Percentiles rank a stretch among this genome's conserved stretches.
These are phyloP conservation scores for Brassica balearica DNA, from an alignment of 441 rosid species.

Conservation along the genomic window DNA sequence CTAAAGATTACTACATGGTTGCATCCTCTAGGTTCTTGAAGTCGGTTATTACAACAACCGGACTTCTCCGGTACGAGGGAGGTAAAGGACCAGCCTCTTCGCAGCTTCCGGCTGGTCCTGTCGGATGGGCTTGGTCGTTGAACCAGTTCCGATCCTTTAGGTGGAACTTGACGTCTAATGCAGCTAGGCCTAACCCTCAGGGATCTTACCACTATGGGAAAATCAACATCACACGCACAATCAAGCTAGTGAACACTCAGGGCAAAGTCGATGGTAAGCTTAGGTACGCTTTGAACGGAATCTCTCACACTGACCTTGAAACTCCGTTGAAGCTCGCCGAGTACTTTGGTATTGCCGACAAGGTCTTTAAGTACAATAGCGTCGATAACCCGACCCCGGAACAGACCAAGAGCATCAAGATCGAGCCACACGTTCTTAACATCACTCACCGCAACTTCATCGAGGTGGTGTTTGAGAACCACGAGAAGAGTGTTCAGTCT, in stretches of 20 bases:
- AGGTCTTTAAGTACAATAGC: slow-evolving; percentile 64
- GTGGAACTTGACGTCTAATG: background rate
- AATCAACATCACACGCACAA: background rate
- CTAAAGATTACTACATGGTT: background rate
- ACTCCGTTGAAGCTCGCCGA: slow-evolving; percentile 80
- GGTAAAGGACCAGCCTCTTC: slow-evolving; percentile 59
- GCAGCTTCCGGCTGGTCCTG: background rate
- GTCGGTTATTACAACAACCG: slow-evolving; percentile 45
- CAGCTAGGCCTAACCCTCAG: background rate
- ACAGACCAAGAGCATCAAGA: slow-evolving; percentile 14
- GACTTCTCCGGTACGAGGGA: slow-evolving; percentile 60
- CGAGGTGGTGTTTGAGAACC: slow-evolving; percentile 5
- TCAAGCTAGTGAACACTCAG: slow-evolving; percentile 52
- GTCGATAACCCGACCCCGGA: slow-evolving; percentile 57
- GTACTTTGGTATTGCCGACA: slow-evolving; percentile 54
- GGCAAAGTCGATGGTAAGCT: slow-evolving; percentile 47
- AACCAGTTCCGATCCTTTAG: background rate
- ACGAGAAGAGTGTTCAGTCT: slow-evolving; percentile 4
- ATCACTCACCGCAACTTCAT: background rate
- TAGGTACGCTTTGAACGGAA: slow-evolving; percentile 66
- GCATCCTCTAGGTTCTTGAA: slow-evolving; percentile 43
- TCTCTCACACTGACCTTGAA: slow-evolving; percentile 55
- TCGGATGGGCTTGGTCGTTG: background rate
- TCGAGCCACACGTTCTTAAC: background rate
- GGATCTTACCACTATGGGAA: background rate